phyloP scores from a whole-genome alignment of 495 filamentous ascomycete genomes.

The Neohortaea acidophila region DNA sequence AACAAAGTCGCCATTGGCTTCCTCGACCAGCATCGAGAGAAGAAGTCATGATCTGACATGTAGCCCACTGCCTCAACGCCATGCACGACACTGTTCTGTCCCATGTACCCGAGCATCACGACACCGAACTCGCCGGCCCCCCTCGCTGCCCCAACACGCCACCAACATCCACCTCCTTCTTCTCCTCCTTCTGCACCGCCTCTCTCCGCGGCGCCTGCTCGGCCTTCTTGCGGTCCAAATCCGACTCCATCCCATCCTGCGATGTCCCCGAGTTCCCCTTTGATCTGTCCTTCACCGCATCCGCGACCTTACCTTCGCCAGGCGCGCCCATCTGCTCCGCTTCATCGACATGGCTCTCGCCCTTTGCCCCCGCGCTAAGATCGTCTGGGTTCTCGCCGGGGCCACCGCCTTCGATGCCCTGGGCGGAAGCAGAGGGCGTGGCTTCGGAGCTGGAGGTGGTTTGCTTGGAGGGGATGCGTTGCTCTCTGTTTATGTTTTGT shows the following conservation, averaged over 20 bases:
- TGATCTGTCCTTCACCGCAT: constrained; percentile 20
- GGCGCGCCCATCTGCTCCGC: constrained; percentile 26
- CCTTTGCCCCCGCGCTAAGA: constrained; percentile 22
- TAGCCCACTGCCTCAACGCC: no score
- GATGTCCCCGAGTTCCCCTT: constrained; percentile 15
- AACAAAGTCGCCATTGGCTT: constrained; percentile 10
- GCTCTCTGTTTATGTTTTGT: constrained; percentile 14
- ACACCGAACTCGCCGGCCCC: constrained; percentile 29
- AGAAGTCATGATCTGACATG: not conserved
- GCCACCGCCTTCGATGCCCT: constrained; percentile 23
- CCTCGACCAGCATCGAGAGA: constrained; percentile 3
- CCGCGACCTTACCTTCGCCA: constrained; percentile 26
- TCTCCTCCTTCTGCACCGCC: constrained; percentile 21
- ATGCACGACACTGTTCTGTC: no score
- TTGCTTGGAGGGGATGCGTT: constrained; percentile 21
- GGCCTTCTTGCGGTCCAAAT: constrained; percentile 32
- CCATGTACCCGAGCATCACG: no score
- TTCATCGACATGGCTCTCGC: constrained; percentile 26
- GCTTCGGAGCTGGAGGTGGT: constrained; percentile 11
- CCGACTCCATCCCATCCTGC: constrained; percentile 22
- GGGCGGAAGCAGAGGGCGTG: constrained; percentile 19
- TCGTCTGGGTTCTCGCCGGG: constrained; percentile 24
- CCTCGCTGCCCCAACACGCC: constrained; percentile 27
- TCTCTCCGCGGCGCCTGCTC: constrained; percentile 26
- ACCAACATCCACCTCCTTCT: constrained; percentile 21